Base-by-base conservation (phyloP, 1,284 basidiomycete species). In the Apiotrichum gamsii region DNA sequence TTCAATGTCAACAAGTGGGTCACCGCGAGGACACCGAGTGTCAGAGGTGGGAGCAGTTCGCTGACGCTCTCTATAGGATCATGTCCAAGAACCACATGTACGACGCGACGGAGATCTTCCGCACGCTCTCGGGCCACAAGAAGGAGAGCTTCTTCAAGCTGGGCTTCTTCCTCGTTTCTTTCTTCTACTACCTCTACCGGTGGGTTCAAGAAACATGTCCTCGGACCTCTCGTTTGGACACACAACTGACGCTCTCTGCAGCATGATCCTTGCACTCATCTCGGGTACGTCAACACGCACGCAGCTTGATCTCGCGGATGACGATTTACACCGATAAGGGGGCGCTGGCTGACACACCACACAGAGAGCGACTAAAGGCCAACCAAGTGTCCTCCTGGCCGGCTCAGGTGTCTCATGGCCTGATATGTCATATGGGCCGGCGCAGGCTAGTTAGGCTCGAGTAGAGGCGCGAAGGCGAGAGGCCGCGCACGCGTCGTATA, bases 41-140 rank as follows among this genome's bases (percentile, higher is more conserved):
- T 20, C 38, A 9, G 21, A 23, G 8, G n/a, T n/a, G n/a, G n/a
- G n/a, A n/a, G n/a, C n/a, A n/a, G n/a, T n/a, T n/a, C 9, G 11
- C 43, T 35, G 36, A 36, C 34, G 19, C 36, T 23, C 40, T n/a
- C n/a, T n/a, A n/a, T 69, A 97, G 91, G 75, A 90, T 97, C 67
- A 81, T 87, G 65, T 84, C 84, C 72, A 91, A 91, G 67, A 87
- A 87, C 65, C 93, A 97, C 75, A 94, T 96, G 87, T 94, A 96
- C 69, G 94, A 99, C 72, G 94, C 94, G 44, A 98, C 95, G 25
- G 95, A 98, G 74, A 98, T 98, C 63, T 98, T 99, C 80, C 81
- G 95, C 59, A 94, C 94, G 11, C 75, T 98, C 38, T 82, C 85
- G 15, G 82, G 80, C 33, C 95, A 97, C 75, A 99, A 99, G 77